Percentiles rank a stretch among this genome's conserved stretches.
phyloP scores from a whole-genome alignment of 1,284 basidiomycete species.

The Trametes versicolor region DNA sequence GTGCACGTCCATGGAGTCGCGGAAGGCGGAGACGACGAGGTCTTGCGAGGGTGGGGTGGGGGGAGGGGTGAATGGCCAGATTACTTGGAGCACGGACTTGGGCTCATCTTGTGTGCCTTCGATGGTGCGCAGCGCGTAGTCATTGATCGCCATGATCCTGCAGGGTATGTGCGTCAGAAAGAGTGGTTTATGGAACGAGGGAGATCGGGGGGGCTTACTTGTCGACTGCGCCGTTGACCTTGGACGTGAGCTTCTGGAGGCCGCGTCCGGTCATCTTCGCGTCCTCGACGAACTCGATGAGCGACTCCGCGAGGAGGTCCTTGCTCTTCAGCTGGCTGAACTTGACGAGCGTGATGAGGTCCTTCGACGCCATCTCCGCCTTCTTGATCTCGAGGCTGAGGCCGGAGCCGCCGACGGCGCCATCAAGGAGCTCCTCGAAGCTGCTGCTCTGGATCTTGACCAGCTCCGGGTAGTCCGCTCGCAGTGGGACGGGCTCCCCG shows the following conservation, averaged over 20 bases:
- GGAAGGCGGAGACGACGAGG: slow-evolving; percentile 62
- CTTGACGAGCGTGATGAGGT: slow-evolving; percentile 68
- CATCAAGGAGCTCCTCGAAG: slow-evolving; percentile 69
- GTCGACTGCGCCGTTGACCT: slow-evolving; percentile 74
- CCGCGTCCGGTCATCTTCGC: slow-evolving; percentile 67
- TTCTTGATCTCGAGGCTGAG: slow-evolving; percentile 74
- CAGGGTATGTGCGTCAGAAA: slow-evolving; percentile 16
- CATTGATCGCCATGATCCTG: slow-evolving; percentile 77
- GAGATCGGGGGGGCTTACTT: slow-evolving; percentile 54
- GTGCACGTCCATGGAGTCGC: slow-evolving; percentile 67
- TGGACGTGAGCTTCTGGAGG: slow-evolving; percentile 66
- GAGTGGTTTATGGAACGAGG: neutral
- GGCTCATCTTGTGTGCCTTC: slow-evolving; percentile 55
- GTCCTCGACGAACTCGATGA: slow-evolving; percentile 63
- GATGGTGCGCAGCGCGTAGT: slow-evolving; percentile 70
- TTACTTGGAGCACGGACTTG: slow-evolving; percentile 48
- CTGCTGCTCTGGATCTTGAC: slow-evolving; percentile 65
- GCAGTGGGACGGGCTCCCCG: slow-evolving; percentile 26
- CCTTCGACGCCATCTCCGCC: slow-evolving; percentile 77
- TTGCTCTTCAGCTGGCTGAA: slow-evolving; percentile 66
- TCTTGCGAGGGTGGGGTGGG: slow-evolving; percentile 48
- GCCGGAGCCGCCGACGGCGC: slow-evolving; percentile 62
- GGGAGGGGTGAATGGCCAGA: slow-evolving; percentile 56
- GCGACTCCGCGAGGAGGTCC: slow-evolving; percentile 61
- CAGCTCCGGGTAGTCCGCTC: slow-evolving; percentile 69